Conservation (phyloP, 345 rosid genomes). For the Heritiera littoralis region DNA sequence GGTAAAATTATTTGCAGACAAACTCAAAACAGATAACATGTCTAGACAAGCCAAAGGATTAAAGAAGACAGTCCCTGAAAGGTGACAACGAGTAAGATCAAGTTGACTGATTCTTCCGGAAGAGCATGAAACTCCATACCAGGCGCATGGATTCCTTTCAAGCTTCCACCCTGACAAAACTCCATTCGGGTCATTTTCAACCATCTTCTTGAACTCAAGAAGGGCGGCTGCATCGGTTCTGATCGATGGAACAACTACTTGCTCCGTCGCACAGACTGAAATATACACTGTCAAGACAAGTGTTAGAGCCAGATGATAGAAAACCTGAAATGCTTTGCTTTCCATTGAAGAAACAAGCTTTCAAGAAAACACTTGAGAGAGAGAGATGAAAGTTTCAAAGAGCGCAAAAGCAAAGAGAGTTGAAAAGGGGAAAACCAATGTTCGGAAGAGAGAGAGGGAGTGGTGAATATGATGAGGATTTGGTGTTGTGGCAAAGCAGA, state of each 20-base stretch:
- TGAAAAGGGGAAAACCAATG: neutral
- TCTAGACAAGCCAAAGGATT: slow-evolving; percentile 60
- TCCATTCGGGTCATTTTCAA: slow-evolving; percentile 65
- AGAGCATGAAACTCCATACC: slow-evolving; percentile 78
- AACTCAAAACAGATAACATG: slow-evolving; percentile 57
- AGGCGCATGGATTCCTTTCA: slow-evolving; percentile 55
- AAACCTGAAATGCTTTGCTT: slow-evolving; percentile 37
- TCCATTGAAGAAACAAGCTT: slow-evolving; percentile 51
- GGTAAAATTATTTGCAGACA: slow-evolving; percentile 58
- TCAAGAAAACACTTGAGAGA: slow-evolving; percentile 16
- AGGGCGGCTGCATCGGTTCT: slow-evolving; percentile 73
- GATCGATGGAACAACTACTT: slow-evolving; percentile 42
- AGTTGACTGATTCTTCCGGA: slow-evolving; percentile 64
- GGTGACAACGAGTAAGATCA: slow-evolving; percentile 59
- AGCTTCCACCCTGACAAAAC: slow-evolving; percentile 63
- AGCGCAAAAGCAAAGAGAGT: slow-evolving; percentile 13
- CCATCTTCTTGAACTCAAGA: slow-evolving; percentile 65
- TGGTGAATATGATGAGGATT: slow-evolving; percentile 52
- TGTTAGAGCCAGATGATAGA: slow-evolving; percentile 33
- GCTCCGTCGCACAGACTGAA: slow-evolving; percentile 32
- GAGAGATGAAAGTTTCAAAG: slow-evolving; percentile 31
- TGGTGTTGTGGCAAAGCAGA: slow-evolving; percentile 36
- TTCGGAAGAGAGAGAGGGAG: slow-evolving; percentile 22
- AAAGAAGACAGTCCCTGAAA: slow-evolving; percentile 59
- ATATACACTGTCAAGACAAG: slow-evolving; percentile 32